Percentiles rank a stretch among this genome's conserved stretches.
Conservation (phyloP, 306 rosid genomes). For the Cucumis melo region DNA sequence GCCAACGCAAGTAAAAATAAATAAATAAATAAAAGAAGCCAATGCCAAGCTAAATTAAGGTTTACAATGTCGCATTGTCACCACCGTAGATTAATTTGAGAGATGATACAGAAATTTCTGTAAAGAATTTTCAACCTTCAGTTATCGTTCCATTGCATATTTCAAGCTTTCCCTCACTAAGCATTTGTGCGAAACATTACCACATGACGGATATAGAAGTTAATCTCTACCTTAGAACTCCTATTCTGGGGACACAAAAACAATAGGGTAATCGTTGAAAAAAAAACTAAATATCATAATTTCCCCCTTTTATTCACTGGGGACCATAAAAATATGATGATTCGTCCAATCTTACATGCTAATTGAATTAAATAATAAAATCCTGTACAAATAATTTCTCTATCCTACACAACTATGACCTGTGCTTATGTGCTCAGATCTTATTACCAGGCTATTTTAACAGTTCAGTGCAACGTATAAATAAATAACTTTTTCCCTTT, state of each 20-base stretch:
- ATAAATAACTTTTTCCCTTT: neutral
- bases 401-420: conserved; percentile 1
- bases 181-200: neutral
- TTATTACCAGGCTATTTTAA: neutral
- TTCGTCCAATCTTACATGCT: neutral
- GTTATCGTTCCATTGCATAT: neutral
- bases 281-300: conserved; percentile 1
- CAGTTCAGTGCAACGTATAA: neutral
- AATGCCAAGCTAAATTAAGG: neutral
- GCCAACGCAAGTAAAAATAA: neutral
- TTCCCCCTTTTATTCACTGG: neutral
- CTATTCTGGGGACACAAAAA: neutral
- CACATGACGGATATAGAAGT: neutral
- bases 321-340: neutral
- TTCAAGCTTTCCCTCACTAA: neutral
- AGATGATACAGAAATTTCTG: neutral
- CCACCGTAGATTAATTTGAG: neutral
- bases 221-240: neutral
- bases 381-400: conserved; percentile 3
- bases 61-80: neutral
- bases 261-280: neutral
- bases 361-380: neutral
- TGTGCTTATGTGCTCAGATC: conserved; percentile 1
- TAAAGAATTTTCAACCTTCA: neutral
- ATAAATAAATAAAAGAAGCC: neutral